Percentiles rank a stretch among this genome's conserved stretches.
Evolutionary conservation across 1,139 yeast genomes (phyloP).

Genomic region (Pichia sp.): DNA sequence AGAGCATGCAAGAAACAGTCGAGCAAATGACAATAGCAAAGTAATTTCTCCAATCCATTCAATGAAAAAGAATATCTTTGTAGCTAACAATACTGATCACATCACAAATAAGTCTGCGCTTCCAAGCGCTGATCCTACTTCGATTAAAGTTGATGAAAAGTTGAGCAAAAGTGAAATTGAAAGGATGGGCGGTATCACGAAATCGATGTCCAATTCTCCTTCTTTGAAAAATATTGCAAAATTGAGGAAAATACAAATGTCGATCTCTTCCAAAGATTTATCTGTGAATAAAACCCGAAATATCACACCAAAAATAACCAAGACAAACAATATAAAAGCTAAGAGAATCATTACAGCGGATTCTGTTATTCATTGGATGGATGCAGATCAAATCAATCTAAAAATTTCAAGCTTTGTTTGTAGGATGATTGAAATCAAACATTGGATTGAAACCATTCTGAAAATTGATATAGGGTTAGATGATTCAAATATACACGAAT

Average conservation of each 20-base stretch:
- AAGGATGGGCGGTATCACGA: constrained; percentile 26
- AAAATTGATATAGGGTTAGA: constrained; percentile 45
- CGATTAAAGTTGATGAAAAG: constrained; percentile 7
- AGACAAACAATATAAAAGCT: constrained; percentile 13
- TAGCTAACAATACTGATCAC: constrained; percentile 9
- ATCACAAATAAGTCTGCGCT: constrained; percentile 7
- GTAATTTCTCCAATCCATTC: too few relatives aligned
- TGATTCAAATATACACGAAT: constrained; percentile 44
- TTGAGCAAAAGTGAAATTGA: constrained; percentile 23
- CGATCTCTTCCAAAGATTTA: constrained; percentile 12
- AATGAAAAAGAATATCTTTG: constrained; percentile 17
- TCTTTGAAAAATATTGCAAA: constrained; percentile 29
- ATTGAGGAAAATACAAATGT: constrained; percentile 24
- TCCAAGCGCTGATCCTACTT: too few relatives aligned
- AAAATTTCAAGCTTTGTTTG: constrained; percentile 71
- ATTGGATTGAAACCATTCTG: constrained; percentile 61
- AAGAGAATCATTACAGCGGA: not conserved
- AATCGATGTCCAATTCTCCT: constrained; percentile 29
- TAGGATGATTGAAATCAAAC: constrained; percentile 78
- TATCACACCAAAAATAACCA: constrained; percentile 14
- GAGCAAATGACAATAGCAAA: too few relatives aligned
- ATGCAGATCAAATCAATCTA: constrained; percentile 22
- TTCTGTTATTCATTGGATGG: constrained; percentile 18
- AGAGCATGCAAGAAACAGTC: constrained; percentile 16
- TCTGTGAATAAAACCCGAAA: constrained; percentile 2